Evolutionary conservation across 768 basidiomycete species (phyloP).

Genomic region (Russula emetica): DNA sequence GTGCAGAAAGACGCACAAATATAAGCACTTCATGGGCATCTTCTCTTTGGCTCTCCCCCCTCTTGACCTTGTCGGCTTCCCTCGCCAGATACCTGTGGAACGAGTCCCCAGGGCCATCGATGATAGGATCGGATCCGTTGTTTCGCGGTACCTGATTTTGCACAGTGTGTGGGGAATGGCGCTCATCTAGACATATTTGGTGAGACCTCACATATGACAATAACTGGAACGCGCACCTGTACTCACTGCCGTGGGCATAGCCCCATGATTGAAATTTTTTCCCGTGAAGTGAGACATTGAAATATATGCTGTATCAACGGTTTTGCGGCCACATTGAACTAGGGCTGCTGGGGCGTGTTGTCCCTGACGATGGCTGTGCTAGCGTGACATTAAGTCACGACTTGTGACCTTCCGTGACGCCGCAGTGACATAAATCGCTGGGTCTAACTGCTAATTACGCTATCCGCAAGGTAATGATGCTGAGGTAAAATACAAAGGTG

Average conservation of each 20-base stretch:
- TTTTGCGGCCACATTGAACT: background rate
- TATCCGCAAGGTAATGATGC: background rate
- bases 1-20: background rate
- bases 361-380: background rate
- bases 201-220: background rate
- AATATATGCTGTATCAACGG: background rate
- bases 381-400: background rate
- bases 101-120: background rate
- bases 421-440: background rate
- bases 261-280: background rate
- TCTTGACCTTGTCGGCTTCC: background rate
- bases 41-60: conserved; percentile 1
- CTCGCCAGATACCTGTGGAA: conserved; percentile 2
- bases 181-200: conserved; percentile 7
- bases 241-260: conserved; percentile 1
- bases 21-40: conserved; percentile 10
- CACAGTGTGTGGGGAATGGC: background rate
- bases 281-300: conserved; percentile 12
- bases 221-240: background rate
- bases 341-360: background rate
- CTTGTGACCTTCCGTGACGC: background rate
- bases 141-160: conserved; percentile 1
- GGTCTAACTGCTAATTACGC: too few species aligned
- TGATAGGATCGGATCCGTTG: background rate
- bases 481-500: background rate